These are phyloP conservation scores for Wickerhamomyces alni DNA, from an alignment of 805 yeast species.

Conservation along the genomic window DNA sequence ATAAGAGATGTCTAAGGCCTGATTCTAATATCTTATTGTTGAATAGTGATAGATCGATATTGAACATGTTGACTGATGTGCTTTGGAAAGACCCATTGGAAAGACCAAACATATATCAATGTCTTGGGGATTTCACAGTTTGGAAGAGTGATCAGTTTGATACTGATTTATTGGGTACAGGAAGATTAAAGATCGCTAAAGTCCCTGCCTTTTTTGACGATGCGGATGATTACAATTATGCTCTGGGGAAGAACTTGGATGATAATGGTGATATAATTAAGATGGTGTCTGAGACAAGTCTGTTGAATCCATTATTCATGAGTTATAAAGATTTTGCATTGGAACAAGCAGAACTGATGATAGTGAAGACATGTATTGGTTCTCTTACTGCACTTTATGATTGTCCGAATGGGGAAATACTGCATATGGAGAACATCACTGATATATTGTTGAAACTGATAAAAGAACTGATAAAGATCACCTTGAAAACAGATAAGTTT, in stretches of 20 bases:
- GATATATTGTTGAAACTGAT: constrained; percentile 36
- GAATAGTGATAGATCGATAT: constrained; percentile 65
- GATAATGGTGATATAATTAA: constrained; percentile 16
- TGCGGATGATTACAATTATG: constrained; percentile 15
- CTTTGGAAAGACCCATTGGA: constrained; percentile 44
- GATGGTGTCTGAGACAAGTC: constrained; percentile 21
- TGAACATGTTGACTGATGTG: constrained; percentile 29
- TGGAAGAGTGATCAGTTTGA: constrained; percentile 34
- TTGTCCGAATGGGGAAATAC: constrained; percentile 59
- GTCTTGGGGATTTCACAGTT: constrained; percentile 61
- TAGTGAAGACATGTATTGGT: constrained; percentile 64
- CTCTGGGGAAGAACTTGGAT: constrained; percentile 21
- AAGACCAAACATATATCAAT: constrained; percentile 47
- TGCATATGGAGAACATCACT: constrained; percentile 30
- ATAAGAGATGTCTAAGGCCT: constrained; percentile 22
- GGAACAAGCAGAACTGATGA: constrained; percentile 59
- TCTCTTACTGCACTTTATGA: constrained; percentile 61
- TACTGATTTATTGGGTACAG: constrained; percentile 50
- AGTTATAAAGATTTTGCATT: constrained; percentile 31
- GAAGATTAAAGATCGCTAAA: constrained; percentile 43
- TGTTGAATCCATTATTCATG: constrained; percentile 25
- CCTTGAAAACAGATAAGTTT: constrained; percentile 22
- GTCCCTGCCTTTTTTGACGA: constrained; percentile 31
- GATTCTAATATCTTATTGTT: constrained; percentile 56
- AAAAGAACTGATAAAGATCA: constrained; percentile 41